Evolutionary conservation across 108 stramenopile species (phyloP).

Genomic region (Stephanodiscus triporus): DNA sequence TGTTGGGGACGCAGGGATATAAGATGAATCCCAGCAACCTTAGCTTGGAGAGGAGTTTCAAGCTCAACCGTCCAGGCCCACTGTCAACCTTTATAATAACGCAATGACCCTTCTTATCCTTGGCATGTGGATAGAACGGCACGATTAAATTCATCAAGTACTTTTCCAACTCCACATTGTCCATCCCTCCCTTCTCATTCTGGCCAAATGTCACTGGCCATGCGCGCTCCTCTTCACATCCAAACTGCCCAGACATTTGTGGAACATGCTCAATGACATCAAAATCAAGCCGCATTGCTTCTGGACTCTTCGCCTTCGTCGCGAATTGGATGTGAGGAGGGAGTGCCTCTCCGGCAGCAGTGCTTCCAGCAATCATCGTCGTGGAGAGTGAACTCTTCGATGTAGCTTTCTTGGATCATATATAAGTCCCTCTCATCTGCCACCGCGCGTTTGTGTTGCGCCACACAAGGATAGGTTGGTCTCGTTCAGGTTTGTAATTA

Average conservation of each 20-base stretch:
- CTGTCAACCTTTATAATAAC: not conserved
- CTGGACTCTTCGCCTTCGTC: no score
- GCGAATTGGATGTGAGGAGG: no score
- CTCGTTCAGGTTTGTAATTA: no score
- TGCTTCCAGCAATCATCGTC: no score
- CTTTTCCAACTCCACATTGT: not conserved
- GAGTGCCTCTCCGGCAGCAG: no score
- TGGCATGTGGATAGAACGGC: not conserved
- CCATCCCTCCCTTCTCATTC: conserved; percentile 9
- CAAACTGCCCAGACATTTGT: not conserved
- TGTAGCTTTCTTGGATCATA: not conserved
- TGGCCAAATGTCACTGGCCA: not conserved
- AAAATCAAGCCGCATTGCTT: no score
- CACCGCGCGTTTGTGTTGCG: no score
- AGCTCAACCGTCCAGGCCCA: not conserved
- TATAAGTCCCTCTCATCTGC: no score
- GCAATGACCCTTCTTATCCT: not conserved
- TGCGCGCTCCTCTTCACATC: not conserved
- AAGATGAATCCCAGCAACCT: not conserved
- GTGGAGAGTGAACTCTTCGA: not conserved
- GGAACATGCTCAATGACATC: not conserved
- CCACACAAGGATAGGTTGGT: no score
- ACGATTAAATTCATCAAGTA: not conserved
- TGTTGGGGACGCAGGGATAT: no score
- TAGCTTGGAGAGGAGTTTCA: not conserved